These are phyloP conservation scores for Peniophora sp. DNA, from an alignment of 1,284 basidiomycete species.

Conservation along the genomic window DNA sequence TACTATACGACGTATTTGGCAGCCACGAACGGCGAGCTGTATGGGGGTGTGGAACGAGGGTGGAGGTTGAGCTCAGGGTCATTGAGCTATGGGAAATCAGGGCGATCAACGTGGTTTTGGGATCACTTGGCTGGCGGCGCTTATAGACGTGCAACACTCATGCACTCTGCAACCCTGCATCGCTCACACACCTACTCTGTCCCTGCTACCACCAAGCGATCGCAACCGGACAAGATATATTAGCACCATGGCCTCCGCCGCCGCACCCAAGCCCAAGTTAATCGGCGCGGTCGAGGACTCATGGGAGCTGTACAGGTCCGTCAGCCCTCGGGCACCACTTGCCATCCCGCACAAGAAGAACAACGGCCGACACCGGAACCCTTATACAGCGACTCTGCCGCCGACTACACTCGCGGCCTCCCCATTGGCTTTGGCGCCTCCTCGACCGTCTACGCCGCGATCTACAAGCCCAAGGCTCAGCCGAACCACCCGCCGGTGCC, in stretches of 20 bases:
- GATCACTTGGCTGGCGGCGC: too few species aligned
- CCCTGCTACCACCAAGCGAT: neutral
- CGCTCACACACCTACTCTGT: neutral
- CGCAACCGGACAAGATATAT: slow-evolving; percentile 6
- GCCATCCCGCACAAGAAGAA: slow-evolving; percentile 1
- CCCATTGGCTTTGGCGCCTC: slow-evolving; percentile 84
- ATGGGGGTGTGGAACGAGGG: too few species aligned
- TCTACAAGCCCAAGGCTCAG: slow-evolving; percentile 39
- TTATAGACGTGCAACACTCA: neutral
- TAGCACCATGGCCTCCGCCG: neutral
- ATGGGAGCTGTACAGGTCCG: slow-evolving; percentile 74
- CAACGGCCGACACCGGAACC: neutral
- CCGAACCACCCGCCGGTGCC: slow-evolving; percentile 34
- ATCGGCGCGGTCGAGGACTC: slow-evolving; percentile 79
- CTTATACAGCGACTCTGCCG: slow-evolving; percentile 46
- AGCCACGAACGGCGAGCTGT: too few species aligned
- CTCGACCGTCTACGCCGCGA: slow-evolving; percentile 77
- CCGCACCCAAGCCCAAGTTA: slow-evolving; percentile 27
- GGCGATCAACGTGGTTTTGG: too few species aligned
- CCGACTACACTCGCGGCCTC: slow-evolving; percentile 66
- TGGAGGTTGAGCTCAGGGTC: too few species aligned
- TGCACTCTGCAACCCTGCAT: neutral
- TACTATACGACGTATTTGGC: too few species aligned
- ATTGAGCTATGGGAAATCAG: neutral
- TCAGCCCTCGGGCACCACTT: slow-evolving; percentile 2